These are phyloP conservation scores for Cryphonectria nitschkei DNA, from an alignment of 2,329 filamentous ascomycete genomes.

Conservation along the genomic window DNA sequence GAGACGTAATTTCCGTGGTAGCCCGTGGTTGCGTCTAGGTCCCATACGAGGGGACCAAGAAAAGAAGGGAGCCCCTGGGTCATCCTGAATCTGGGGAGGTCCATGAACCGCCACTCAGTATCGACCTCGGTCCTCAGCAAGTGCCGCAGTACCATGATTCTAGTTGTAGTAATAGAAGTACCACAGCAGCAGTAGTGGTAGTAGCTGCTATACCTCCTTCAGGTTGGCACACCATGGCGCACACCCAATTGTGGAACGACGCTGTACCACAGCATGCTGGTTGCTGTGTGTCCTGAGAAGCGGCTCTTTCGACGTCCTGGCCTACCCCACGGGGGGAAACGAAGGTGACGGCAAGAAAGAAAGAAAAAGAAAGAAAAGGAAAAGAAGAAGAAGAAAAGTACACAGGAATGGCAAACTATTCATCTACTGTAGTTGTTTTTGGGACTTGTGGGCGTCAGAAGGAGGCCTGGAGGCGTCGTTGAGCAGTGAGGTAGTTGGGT, in stretches of 20 bases:
- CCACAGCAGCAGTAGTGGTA: too few relatives aligned
- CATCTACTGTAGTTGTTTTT: too few relatives aligned
- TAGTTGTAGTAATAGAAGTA: too few relatives aligned
- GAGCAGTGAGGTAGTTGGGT: too few relatives aligned
- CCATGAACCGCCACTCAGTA: not conserved
- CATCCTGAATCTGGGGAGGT: constrained; percentile 3
- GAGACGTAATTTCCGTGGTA: constrained; percentile 8
- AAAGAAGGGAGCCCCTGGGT: not conserved
- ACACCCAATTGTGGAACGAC: not conserved
- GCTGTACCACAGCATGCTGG: too few relatives aligned
- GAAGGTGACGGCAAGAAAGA: too few relatives aligned
- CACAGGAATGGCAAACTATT: not conserved
- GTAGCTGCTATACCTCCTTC: not conserved
- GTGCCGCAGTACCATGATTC: not conserved
- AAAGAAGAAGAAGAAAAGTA: not conserved
- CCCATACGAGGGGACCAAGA: not conserved
- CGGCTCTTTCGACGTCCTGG: not conserved
- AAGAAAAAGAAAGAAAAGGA: too few relatives aligned
- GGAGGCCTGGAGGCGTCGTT: not conserved
- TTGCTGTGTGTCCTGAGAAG: not conserved
- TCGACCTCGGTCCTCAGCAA: not conserved
- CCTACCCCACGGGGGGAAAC: too few relatives aligned
- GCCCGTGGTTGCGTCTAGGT: not conserved
- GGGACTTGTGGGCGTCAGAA: not conserved
- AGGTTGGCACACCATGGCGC: not conserved